These are phyloP conservation scores for Mycena albidolilacea DNA, from an alignment of 768 basidiomycete species.

Conservation along the genomic window DNA sequence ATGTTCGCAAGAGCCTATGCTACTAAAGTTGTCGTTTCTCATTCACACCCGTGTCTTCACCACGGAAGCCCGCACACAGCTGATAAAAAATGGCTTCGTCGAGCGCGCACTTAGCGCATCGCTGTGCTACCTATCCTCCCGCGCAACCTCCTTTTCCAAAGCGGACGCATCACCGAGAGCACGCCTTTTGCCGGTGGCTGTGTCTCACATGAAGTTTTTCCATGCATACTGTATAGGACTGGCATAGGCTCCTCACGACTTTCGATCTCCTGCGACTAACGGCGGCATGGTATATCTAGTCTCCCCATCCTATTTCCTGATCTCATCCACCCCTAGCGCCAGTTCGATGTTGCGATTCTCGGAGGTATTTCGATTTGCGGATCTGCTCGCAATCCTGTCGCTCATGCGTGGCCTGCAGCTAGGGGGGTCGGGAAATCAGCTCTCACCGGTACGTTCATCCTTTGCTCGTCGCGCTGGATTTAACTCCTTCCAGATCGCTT, in stretches of 20 bases:
- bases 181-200: too few species aligned
- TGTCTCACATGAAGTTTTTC: too few species aligned
- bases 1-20: too few species aligned
- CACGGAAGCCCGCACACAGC: too few species aligned
- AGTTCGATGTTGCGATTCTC: conserved; percentile 85
- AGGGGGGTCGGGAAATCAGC: conserved; percentile 94
- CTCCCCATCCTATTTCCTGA: conserved; percentile 5
- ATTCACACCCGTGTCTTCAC: too few species aligned
- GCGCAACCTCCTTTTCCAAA: too few species aligned
- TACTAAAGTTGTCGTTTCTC: too few species aligned
- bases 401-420: conserved; percentile 59
- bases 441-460: conserved; percentile 65
- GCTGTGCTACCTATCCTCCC: too few species aligned
- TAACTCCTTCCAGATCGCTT: conserved; percentile 67
- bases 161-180: too few species aligned
- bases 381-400: not conserved
- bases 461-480: not conserved
- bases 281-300: conserved; percentile 29
- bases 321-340: conserved; percentile 58
- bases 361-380: conserved; percentile 67
- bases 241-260: not conserved
- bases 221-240: too few species aligned
- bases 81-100: too few species aligned
- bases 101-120: too few species aligned
- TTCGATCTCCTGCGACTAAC: conserved; percentile 30